Base-by-base conservation (phyloP, 768 basidiomycete genomes). In the Kwoniella pini region DNA sequence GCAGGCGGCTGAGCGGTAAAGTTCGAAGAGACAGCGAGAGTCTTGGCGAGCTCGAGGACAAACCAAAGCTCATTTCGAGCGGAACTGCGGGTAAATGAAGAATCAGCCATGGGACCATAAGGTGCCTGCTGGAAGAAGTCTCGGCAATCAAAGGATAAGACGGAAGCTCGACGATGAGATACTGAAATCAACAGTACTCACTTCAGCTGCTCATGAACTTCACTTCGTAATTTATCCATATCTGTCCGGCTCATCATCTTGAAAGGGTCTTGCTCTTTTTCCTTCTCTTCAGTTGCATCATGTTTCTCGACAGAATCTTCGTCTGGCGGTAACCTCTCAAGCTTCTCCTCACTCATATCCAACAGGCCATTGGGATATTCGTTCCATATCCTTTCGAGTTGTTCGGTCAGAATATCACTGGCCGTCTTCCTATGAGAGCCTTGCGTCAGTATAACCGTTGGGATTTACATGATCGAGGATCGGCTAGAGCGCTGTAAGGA, bases 1-100 rank as follows among this genome's bases (percentile, higher is more conserved):
- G 52, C 38, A 2, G 70, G 72, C 13, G 60, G 64, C 30, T 71
- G 38, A 27, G 33, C 50, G 24, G 66, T 62, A 53, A 53, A 72
- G 4, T 31, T 30, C 0, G 66, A 48, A 3, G 74, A 72, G 9
- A 42, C 38, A 2, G 60, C 44, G 15, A 75, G 69, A 2, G 71
- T 75, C 36, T 72, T 72, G 40, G 68, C 71, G 1, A 75, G 60
- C 54, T 75, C 74, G 11, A 72, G 60, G 2, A 64, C 64, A 26
- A 64, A 72, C 74, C 74, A 75, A 7, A 75, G 59, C 59, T 75
- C 74, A 40, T 75, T 75, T 5, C 74, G 67, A 15, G 71, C 69
- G 22, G 64, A 64, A 64, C 70, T 71, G 58, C 3, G 15, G 9
- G n/a, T 24, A 56, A 9, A 12, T 6, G 40, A 19, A 1, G 11